Conservation (phyloP, 2,329 filamentous ascomycete species). For the Amauroascus verrucosus region DNA sequence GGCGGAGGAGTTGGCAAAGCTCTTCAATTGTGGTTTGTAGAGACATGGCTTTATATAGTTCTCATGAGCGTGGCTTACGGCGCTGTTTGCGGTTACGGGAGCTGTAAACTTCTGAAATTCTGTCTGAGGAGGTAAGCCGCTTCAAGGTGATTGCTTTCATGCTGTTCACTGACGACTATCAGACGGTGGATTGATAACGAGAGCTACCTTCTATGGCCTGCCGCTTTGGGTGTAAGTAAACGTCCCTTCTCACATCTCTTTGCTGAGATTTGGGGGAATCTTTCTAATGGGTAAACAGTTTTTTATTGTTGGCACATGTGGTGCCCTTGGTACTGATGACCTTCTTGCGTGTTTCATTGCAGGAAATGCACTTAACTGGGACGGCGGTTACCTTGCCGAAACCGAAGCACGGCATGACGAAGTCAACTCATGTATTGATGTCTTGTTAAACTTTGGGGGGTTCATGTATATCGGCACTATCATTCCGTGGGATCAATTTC, state of each 20-base stretch:
- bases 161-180: background rate
- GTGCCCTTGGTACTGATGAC: constrained; percentile 49
- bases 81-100: constrained; percentile 40
- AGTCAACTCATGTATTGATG: constrained; percentile 50
- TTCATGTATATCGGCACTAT: constrained; percentile 51
- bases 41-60: constrained; percentile 52
- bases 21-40: constrained; percentile 48
- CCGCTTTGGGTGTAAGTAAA: constrained; percentile 39
- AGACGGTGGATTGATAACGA: constrained; percentile 49
- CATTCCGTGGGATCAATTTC: constrained; percentile 48
- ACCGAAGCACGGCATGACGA: constrained; percentile 49
- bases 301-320: constrained; percentile 49
- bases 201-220: constrained; percentile 45
- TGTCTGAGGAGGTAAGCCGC: constrained; percentile 24
- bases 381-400: constrained; percentile 49
- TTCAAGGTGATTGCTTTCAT: constrained; percentile 9
- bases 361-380: constrained; percentile 52
- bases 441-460: constrained; percentile 50
- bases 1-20: constrained; percentile 45
- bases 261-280: background rate
- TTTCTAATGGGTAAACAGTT: constrained; percentile 31
- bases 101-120: constrained; percentile 39
- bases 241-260: background rate
- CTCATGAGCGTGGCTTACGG: constrained; percentile 46
- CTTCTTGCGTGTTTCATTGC: constrained; percentile 52